phyloP scores from a whole-genome alignment of 129 eudicot genomes.

The Flaveria brownii region DNA sequence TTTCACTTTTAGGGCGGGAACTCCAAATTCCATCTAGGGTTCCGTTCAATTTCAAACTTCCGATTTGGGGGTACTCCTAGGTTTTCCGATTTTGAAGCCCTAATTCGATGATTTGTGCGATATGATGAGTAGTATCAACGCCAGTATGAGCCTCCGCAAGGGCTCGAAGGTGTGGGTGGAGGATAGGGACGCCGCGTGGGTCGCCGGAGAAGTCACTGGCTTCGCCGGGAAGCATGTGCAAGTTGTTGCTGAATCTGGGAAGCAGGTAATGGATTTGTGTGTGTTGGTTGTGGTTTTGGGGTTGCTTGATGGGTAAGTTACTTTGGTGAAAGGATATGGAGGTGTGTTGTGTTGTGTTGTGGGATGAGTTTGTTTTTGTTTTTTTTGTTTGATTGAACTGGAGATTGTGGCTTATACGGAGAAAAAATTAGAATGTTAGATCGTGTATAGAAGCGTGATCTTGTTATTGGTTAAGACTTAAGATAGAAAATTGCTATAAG shows the following conservation, averaged over 20 bases:
- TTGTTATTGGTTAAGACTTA: neutral
- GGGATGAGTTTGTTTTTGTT: neutral
- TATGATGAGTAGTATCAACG: constrained; percentile 23
- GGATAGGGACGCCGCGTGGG: constrained; percentile 77
- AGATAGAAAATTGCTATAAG: neutral
- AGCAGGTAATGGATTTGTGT: constrained; percentile 28
- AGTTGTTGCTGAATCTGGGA: constrained; percentile 47
- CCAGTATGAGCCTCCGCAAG: constrained; percentile 68
- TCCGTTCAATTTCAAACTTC: constrained; percentile 40
- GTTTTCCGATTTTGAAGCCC: constrained; percentile 22
- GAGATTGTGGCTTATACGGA: neutral
- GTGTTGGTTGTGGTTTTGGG: neutral
- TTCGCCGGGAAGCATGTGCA: constrained; percentile 70
- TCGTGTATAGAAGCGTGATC: neutral
- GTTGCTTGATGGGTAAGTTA: constrained; percentile 33
- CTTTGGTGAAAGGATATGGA: constrained; percentile 10
- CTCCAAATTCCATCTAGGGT: constrained; percentile 35
- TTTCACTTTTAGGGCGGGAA: constrained; percentile 42
- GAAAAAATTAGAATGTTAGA: neutral
- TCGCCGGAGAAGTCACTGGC: constrained; percentile 73
- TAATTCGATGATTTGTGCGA: constrained; percentile 17
- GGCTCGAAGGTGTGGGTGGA: constrained; percentile 90
- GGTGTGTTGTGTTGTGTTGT: neutral
- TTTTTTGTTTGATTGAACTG: neutral
- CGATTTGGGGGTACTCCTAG: constrained; percentile 27